Conservation (phyloP, 2,329 filamentous ascomycete species). For the Bimuria novae-zelandiae region DNA sequence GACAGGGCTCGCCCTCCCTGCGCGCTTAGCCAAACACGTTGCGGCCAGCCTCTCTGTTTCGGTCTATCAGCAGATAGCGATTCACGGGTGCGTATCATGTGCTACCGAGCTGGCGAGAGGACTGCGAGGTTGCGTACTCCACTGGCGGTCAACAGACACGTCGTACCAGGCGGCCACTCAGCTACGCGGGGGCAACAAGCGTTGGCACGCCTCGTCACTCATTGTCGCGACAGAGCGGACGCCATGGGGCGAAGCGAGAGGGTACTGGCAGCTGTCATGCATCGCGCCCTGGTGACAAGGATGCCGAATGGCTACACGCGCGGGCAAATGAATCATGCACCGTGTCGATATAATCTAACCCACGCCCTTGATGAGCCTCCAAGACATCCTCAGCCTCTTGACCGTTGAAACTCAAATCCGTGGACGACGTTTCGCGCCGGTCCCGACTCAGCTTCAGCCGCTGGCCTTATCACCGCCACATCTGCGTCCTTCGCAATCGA, state of each 20-base stretch:
- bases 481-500: conserved; percentile 1
- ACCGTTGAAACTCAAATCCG: too few relatives aligned
- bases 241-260: conserved; percentile 1
- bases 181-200: background rate
- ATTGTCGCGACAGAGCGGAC: background rate
- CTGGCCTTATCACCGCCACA: conserved; percentile 14
- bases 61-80: too few relatives aligned
- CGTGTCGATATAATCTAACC: background rate
- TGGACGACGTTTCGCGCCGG: too few relatives aligned
- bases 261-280: conserved; percentile 10
- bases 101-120: background rate
- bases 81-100: too few relatives aligned
- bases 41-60: background rate
- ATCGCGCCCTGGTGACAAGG: conserved; percentile 11
- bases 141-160: background rate
- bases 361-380: background rate
- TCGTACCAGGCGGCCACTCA: background rate
- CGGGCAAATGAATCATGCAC: background rate
- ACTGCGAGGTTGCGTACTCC: conserved; percentile 6
- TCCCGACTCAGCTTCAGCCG: background rate
- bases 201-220: background rate
- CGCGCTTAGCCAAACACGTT: conserved; percentile 3
- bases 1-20: background rate
- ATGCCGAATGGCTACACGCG: background rate
- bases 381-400: too few relatives aligned